These are phyloP conservation scores for Thraustochytrium striatum DNA, from an alignment of 352 stramenopile species.

Conservation along the genomic window DNA sequence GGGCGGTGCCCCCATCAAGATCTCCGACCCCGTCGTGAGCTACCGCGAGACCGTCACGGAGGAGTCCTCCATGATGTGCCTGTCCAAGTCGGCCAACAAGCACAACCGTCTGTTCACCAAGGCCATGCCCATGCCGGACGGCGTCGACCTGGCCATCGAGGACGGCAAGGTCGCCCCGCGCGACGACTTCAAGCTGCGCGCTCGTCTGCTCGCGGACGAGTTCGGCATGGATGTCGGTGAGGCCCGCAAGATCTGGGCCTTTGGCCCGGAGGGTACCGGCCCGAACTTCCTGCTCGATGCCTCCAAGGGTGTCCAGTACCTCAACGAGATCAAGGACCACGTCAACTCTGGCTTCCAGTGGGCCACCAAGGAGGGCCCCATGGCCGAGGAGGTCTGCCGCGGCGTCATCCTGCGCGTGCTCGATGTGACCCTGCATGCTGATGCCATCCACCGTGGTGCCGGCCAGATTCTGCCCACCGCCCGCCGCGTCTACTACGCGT, in stretches of 20 bases:
- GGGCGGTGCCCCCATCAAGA: conserved; percentile 88
- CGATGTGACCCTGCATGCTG: conserved; percentile 98
- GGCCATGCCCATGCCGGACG: conserved; percentile 78
- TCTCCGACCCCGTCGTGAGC: conserved; percentile 97
- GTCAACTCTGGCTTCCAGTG: conserved; percentile 97
- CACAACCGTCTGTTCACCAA: conserved; percentile 99
- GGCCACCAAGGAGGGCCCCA: conserved; percentile 93
- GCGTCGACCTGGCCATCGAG: conserved; percentile 94
- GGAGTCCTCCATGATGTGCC: conserved; percentile 89
- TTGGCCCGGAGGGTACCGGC: conserved; percentile 95
- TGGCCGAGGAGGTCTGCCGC: conserved; percentile 96
- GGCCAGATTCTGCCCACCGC: conserved; percentile 99
- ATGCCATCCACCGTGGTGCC: conserved; percentile 99
- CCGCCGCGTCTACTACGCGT: conserved; percentile 95
- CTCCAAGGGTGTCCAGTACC: conserved; percentile 99
- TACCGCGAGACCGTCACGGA: conserved; percentile 96
- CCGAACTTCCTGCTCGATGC: conserved; percentile 97
- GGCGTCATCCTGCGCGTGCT: conserved; percentile 95
- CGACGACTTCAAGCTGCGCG: conserved; percentile 91
- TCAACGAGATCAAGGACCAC: conserved; percentile 99
- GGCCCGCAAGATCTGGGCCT: conserved; percentile 99
- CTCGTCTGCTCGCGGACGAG: conserved; percentile 93
- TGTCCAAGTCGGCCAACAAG: conserved; percentile 99
- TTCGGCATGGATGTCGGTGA: conserved; percentile 85
- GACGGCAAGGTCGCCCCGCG: conserved; percentile 83